phyloP scores from a whole-genome alignment of 768 basidiomycete genomes.

The Pisolithus marmoratus region DNA sequence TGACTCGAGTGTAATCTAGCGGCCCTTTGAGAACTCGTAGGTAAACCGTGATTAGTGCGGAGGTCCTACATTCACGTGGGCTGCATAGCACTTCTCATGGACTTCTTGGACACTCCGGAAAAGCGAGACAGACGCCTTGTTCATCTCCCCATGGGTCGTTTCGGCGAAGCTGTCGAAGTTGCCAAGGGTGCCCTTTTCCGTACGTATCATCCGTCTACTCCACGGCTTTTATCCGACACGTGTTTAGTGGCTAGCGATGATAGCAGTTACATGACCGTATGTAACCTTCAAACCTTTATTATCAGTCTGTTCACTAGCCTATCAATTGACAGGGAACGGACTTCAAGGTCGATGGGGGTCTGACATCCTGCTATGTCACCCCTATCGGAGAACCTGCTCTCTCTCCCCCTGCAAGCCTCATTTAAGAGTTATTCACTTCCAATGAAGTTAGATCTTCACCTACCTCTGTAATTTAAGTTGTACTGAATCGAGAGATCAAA shows the following conservation, averaged over 20 bases:
- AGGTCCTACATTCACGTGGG: not conserved
- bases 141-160: conserved; percentile 94
- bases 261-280: conserved; percentile 90
- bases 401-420: conserved; percentile 64
- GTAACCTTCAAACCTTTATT: conserved; percentile 19
- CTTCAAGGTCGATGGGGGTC: conserved; percentile 94
- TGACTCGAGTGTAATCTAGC: conserved; percentile 34
- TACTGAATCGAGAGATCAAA: not conserved
- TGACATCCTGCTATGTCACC: conserved; percentile 90
- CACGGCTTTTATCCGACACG: conserved; percentile 1
- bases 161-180: conserved; percentile 94
- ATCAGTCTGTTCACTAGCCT: conserved; percentile 4
- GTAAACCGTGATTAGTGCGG: conserved; percentile 18
- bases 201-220: conserved; percentile 37
- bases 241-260: conserved; percentile 83
- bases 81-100: conserved; percentile 86
- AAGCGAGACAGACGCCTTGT: conserved; percentile 88
- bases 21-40: conserved; percentile 93
- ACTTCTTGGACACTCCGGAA: conserved; percentile 94
- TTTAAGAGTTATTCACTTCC: conserved; percentile 16
- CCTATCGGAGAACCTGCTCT: conserved; percentile 71
- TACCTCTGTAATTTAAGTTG: not conserved
- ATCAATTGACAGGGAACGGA: conserved; percentile 62
- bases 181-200: conserved; percentile 91
- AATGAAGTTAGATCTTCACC: not conserved